Percentiles rank a stretch among this genome's conserved stretches.
Evolutionary conservation across 176 grass and related monocot genomes (phyloP).

Genomic region (Alopecurus myosuroides): DNA sequence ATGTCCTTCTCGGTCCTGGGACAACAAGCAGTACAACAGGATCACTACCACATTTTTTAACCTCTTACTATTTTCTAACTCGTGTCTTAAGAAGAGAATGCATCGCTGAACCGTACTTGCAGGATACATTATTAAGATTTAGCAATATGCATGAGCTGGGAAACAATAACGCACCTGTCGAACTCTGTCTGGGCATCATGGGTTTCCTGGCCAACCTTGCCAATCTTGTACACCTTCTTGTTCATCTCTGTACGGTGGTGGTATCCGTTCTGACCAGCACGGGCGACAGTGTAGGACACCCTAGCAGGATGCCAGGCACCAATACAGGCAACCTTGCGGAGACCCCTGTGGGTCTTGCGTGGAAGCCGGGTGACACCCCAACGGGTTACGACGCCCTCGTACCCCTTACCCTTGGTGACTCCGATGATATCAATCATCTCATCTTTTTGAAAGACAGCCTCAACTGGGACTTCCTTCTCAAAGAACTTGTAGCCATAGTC

Average conservation of each 20-base stretch:
- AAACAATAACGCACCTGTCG: slow-evolving; percentile 47
- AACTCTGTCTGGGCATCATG: slow-evolving; percentile 72
- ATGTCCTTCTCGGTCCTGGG: slow-evolving; percentile 94
- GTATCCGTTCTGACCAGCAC: slow-evolving; percentile 95
- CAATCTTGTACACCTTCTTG: slow-evolving; percentile 95
- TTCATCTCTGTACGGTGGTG: slow-evolving; percentile 97
- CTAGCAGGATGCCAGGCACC: slow-evolving; percentile 97
- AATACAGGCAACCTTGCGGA: slow-evolving; percentile 97
- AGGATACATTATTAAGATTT: neutral
- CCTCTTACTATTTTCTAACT: neutral
- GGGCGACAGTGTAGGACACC: slow-evolving; percentile 91
- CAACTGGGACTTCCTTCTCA: slow-evolving; percentile 81
- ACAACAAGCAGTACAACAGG: neutral
- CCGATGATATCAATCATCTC: slow-evolving; percentile 97
- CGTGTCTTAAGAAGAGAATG: neutral
- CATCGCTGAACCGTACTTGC: neutral
- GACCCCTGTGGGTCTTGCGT: slow-evolving; percentile 96
- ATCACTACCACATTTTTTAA: neutral
- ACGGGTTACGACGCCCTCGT: slow-evolving; percentile 92
- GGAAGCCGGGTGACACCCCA: slow-evolving; percentile 98
- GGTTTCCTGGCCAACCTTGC: slow-evolving; percentile 66
- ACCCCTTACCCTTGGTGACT: slow-evolving; percentile 97
- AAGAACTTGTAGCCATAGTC: slow-evolving; percentile 87
- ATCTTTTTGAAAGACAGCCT: slow-evolving; percentile 91
- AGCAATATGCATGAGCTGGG: neutral